A percentile compares a stretch with the other conserved stretches of the same genome.
Evolutionary conservation across 2,329 filamentous ascomycete species (phyloP).

Genomic region (Westerdykella ornata): DNA sequence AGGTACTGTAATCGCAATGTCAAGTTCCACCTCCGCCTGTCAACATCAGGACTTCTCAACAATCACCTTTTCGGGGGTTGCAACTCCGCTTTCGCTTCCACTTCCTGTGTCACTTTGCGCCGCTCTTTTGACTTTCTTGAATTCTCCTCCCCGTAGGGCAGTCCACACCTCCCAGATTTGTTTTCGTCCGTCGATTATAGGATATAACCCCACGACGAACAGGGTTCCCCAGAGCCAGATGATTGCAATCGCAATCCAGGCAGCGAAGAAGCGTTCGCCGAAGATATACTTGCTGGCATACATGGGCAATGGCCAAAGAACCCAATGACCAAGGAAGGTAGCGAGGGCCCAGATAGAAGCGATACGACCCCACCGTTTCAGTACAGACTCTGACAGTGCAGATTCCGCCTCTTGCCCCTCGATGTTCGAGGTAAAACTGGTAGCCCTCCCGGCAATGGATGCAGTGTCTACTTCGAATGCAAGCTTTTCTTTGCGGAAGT

Average conservation of each 20-base stretch:
- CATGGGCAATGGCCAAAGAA: constrained; percentile 52
- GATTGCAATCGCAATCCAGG: constrained; percentile 47
- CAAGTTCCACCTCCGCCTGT: no score
- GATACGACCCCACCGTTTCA: constrained; percentile 45
- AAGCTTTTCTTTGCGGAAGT: constrained; percentile 40
- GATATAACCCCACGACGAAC: constrained; percentile 46
- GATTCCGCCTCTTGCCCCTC: background rate
- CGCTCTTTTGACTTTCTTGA: background rate
- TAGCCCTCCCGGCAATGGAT: background rate
- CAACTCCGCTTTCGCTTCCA: constrained; percentile 4
- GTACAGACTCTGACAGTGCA: constrained; percentile 14
- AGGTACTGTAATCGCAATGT: no score
- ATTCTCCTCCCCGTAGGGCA: constrained; percentile 4
- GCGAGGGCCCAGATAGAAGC: constrained; percentile 44
- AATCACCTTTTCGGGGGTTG: background rate
- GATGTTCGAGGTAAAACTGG: no score
- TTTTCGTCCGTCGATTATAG: constrained; percentile 44
- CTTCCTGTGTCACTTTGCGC: background rate
- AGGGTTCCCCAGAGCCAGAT: constrained; percentile 51
- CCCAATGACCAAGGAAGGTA: constrained; percentile 50
- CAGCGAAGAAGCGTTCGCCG: constrained; percentile 44
- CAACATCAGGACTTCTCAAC: no score
- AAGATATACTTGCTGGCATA: constrained; percentile 49
- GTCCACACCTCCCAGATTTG: constrained; percentile 23
- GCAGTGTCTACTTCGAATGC: constrained; percentile 30